phyloP scores from a whole-genome alignment of 108 stramenopile species.

The Stephanodiscus triporus region DNA sequence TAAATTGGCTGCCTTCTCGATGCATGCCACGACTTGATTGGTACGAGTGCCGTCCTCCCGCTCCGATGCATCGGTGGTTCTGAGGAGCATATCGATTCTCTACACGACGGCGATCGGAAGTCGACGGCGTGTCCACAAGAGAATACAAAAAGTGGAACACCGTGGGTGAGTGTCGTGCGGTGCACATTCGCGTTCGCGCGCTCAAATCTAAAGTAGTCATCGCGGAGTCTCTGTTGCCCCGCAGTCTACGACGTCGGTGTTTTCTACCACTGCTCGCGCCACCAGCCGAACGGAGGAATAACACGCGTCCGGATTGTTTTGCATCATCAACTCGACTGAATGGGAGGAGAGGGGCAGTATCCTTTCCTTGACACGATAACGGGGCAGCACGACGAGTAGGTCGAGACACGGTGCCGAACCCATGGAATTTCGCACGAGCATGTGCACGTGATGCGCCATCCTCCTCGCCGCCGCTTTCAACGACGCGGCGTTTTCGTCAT shows the following conservation, averaged over 20 bases:
- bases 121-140: background rate
- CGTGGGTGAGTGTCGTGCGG: conserved; percentile 40
- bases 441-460: conserved; percentile 54
- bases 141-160: conserved; percentile 39
- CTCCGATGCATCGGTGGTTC: background rate
- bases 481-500: background rate
- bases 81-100: background rate
- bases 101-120: background rate
- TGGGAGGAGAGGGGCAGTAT: conserved; percentile 2
- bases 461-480: conserved; percentile 6
- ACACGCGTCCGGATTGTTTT: conserved; percentile 35
- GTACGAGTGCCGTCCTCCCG: conserved; percentile 1
- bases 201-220: conserved; percentile 13
- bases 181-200: conserved; percentile 51
- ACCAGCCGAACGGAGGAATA: conserved; percentile 47
- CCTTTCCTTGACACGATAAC: conserved; percentile 14
- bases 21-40: conserved; percentile 44
- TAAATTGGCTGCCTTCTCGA: conserved; percentile 50
- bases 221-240: background rate
- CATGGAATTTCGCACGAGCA: conserved; percentile 55
- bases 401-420: conserved; percentile 53
- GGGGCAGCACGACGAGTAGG: conserved; percentile 32
- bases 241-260: background rate
- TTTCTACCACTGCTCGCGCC: conserved; percentile 2
- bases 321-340: conserved; percentile 33